Evolutionary conservation across 2,329 filamentous ascomycete species (phyloP).

Genomic region (Didymellaceae sp.): DNA sequence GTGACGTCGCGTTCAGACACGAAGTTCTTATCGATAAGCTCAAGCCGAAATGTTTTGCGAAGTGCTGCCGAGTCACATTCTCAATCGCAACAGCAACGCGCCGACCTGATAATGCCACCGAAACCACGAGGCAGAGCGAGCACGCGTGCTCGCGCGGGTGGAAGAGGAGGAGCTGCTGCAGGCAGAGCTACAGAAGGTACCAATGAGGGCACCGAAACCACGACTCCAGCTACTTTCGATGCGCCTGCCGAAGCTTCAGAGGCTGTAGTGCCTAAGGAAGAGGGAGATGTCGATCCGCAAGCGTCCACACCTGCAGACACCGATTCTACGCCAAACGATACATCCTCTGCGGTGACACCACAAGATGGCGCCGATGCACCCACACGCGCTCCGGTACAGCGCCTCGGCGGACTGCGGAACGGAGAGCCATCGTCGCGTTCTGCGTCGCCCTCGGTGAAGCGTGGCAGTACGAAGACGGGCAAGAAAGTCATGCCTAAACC

Average conservation of each 20-base stretch:
- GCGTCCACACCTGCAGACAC: conserved; percentile 19
- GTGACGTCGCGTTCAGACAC: conserved; percentile 28
- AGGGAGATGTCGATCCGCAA: conserved; percentile 26
- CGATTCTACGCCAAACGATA: conserved; percentile 21
- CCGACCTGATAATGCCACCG: conserved; percentile 39
- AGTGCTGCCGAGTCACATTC: conserved; percentile 18
- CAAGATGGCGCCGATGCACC: conserved; percentile 27
- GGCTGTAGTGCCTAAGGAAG: conserved; percentile 28
- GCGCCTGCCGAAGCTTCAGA: conserved; percentile 2
- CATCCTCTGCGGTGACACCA: conserved; percentile 22
- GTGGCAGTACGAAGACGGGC: conserved; percentile 33
- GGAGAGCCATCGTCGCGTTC: conserved; percentile 38
- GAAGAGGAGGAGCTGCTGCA: conserved; percentile 27
- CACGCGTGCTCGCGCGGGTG: conserved; percentile 30
- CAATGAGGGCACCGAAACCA: conserved; percentile 21
- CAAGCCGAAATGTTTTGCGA: conserved; percentile 26
- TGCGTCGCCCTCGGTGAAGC: conserved; percentile 39
- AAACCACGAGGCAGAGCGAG: conserved; percentile 37
- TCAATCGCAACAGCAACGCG: conserved; percentile 11
- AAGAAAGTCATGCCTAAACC: conserved; percentile 46
- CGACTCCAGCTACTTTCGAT: conserved; percentile 26
- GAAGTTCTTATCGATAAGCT: conserved; percentile 40
- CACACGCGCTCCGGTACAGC: conserved; percentile 31
- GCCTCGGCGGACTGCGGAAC: conserved; percentile 39
- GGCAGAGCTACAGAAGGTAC: conserved; percentile 17